phyloP scores from a whole-genome alignment of 176 grass and related monocot species.

The Cenchrus purpureus region DNA sequence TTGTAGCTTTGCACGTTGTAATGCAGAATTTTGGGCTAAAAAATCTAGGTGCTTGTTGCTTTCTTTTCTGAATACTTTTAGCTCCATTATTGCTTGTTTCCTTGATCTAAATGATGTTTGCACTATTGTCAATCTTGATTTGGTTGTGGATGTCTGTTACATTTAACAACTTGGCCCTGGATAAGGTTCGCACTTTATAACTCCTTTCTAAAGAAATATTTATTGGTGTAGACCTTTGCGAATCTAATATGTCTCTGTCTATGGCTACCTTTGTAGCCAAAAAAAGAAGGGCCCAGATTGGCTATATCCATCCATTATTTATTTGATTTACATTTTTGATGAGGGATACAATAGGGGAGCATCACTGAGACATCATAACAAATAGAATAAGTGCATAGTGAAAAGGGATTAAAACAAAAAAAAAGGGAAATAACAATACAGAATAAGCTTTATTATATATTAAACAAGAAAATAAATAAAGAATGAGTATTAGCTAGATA shows the following conservation, averaged over 20 bases:
- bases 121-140: conserved; percentile 35
- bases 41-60: conserved; percentile 33
- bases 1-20: background rate
- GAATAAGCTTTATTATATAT: background rate
- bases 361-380: conserved; percentile 28
- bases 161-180: conserved; percentile 21
- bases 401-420: background rate
- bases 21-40: background rate
- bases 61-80: conserved; percentile 8
- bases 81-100: conserved; percentile 41
- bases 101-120: conserved; percentile 20
- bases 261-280: conserved; percentile 4
- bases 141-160: conserved; percentile 33
- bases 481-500: background rate
- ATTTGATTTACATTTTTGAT: background rate
- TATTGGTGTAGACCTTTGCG: conserved; percentile 9
- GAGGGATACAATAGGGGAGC: background rate
- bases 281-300: conserved; percentile 18
- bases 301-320: conserved; percentile 9
- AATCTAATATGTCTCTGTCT: background rate
- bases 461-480: background rate
- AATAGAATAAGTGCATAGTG: background rate
- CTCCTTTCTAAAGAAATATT: conserved; percentile 16
- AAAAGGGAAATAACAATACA: background rate
- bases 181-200: conserved; percentile 26